These are phyloP conservation scores for Lanmaoa pseudosensibilis DNA, from an alignment of 768 basidiomycete species.

Conservation along the genomic window DNA sequence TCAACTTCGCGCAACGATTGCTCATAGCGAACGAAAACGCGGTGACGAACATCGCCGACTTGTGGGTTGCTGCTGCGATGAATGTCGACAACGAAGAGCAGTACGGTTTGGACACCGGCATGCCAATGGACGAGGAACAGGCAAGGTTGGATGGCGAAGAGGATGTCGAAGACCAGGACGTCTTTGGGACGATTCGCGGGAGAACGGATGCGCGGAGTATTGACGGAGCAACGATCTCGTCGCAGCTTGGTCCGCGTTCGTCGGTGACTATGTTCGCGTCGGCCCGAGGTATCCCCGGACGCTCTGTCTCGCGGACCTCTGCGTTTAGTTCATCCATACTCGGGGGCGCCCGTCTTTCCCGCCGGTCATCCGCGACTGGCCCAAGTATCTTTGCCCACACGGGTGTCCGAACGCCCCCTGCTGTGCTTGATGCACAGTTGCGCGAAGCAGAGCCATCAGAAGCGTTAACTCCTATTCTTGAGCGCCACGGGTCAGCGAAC, in stretches of 20 bases:
- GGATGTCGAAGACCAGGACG: constrained; percentile 33
- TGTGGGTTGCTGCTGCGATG: constrained; percentile 97
- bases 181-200: constrained; percentile 18
- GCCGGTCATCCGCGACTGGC: constrained; percentile 54
- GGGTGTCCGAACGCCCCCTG: constrained; percentile 76
- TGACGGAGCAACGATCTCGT: constrained; percentile 20
- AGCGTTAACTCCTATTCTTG: constrained; percentile 53
- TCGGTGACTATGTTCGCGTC: constrained; percentile 28
- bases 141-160: constrained; percentile 48
- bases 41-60: constrained; percentile 90
- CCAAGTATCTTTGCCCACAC: constrained; percentile 84
- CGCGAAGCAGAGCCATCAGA: constrained; percentile 40
- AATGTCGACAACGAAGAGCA: constrained; percentile 91
- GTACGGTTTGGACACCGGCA: constrained; percentile 46
- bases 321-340: constrained; percentile 34
- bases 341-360: constrained; percentile 39
- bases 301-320: constrained; percentile 29
- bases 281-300: constrained; percentile 33
- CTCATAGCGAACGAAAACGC: constrained; percentile 94
- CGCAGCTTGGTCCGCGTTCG: constrained; percentile 23
- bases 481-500: constrained; percentile 41
- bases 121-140: constrained; percentile 26
- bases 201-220: constrained; percentile 17
- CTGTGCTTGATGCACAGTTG: constrained; percentile 72
- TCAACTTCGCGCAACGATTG: constrained; percentile 86